phyloP scores from a whole-genome alignment of 257 asterid genomes.

The Solanum etuberosum region DNA sequence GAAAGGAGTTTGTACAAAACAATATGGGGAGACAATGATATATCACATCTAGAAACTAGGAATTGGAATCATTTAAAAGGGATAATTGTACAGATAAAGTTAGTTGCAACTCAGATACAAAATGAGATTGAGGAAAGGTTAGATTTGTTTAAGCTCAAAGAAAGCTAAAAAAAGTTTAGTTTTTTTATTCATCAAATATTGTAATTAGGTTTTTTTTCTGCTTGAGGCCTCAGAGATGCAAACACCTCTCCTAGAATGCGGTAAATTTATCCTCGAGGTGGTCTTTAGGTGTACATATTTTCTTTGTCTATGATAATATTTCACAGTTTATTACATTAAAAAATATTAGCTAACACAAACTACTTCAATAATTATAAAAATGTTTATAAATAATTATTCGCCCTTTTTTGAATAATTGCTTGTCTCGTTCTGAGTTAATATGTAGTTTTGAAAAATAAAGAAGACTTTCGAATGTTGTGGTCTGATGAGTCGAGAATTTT shows the following conservation, averaged over 20 bases:
- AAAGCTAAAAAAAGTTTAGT: background rate
- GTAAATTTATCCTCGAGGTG: background rate
- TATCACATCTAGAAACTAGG: too few relatives aligned
- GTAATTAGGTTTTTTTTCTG: background rate
- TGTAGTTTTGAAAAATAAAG: background rate
- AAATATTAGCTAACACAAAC: background rate
- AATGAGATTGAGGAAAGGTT: too few relatives aligned
- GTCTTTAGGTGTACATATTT: background rate
- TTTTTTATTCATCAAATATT: background rate
- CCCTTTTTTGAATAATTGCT: background rate
- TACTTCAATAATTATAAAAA: background rate
- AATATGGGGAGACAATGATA: too few relatives aligned
- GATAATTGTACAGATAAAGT: too few relatives aligned
- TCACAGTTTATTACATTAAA: too few relatives aligned
- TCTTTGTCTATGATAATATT: too few relatives aligned
- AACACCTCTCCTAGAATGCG: background rate
- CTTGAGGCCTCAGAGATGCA: background rate
- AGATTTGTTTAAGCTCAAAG: background rate
- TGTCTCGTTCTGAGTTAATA: background rate
- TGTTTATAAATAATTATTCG: too few relatives aligned
- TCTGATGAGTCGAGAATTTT: background rate
- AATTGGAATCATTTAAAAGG: too few relatives aligned
- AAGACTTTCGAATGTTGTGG: background rate
- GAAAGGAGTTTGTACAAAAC: too few relatives aligned
- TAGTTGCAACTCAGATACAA: too few relatives aligned